Conservation (phyloP, 1,139 yeast genomes). For the Kluyveromyces sp. region DNA sequence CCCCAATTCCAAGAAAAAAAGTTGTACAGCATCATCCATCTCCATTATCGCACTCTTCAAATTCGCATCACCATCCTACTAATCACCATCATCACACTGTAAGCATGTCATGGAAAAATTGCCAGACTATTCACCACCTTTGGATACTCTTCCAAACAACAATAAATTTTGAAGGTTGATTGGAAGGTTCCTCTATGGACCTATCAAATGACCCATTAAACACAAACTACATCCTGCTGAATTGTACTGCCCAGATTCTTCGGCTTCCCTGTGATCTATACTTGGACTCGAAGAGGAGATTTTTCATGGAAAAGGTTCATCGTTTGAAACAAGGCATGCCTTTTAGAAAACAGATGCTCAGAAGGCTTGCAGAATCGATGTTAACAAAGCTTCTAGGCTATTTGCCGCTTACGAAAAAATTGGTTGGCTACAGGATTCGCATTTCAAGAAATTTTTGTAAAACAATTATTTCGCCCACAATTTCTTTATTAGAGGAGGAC, state of each 20-base stretch:
- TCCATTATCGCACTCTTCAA: slow-evolving; percentile 21
- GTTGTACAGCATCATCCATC: slow-evolving; percentile 7
- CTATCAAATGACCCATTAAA: slow-evolving; percentile 65
- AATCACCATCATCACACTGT: slow-evolving; percentile 13
- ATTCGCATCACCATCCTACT: slow-evolving; percentile 4
- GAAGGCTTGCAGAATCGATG: slow-evolving; percentile 95
- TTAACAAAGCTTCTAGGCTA: slow-evolving; percentile 86
- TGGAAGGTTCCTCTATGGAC: slow-evolving; percentile 98
- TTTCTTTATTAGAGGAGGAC: not conserved
- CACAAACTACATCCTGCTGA: slow-evolving; percentile 85
- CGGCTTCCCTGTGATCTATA: slow-evolving; percentile 83
- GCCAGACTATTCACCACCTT: slow-evolving; percentile 74
- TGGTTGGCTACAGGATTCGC: slow-evolving; percentile 85
- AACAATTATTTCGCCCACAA: not conserved
- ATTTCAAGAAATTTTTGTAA: slow-evolving; percentile 49
- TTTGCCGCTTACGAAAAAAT: slow-evolving; percentile 91
- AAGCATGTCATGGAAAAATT: slow-evolving; percentile 49
- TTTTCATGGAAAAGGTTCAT: slow-evolving; percentile 80
- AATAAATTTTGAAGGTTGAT: slow-evolving; percentile 68
- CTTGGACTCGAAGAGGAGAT: slow-evolving; percentile 83
- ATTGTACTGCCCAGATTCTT: slow-evolving; percentile 78
- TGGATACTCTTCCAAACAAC: slow-evolving; percentile 50
- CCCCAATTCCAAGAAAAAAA: slow-evolving; percentile 14
- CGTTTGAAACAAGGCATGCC: slow-evolving; percentile 69
- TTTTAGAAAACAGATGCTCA: slow-evolving; percentile 94